phyloP scores from a whole-genome alignment of 192 early-diverging fungal genomes.

The Coemansia sp. region DNA sequence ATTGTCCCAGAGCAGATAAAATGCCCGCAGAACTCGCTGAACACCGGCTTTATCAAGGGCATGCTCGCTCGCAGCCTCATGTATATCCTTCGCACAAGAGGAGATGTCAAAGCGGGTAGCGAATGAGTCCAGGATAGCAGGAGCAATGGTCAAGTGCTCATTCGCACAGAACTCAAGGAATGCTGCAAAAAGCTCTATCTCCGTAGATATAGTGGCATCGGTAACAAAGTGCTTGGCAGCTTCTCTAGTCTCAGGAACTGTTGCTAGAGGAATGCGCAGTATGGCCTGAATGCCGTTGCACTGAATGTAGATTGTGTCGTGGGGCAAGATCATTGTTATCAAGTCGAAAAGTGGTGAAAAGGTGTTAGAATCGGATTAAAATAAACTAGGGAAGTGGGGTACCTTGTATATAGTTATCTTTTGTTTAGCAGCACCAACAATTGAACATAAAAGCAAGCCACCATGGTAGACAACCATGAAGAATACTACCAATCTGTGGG shows the following conservation, averaged over 20 bases:
- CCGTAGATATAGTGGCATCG: background rate
- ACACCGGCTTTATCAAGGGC: constrained; percentile 3
- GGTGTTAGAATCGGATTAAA: too few species aligned
- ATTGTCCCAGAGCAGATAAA: constrained; percentile 16
- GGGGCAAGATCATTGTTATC: too few species aligned
- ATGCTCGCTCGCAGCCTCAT: constrained; percentile 11
- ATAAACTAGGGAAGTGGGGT: too few species aligned
- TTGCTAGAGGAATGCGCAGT: background rate
- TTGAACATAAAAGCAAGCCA: too few species aligned
- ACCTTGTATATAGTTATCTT: too few species aligned
- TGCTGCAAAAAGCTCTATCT: constrained; percentile 22
- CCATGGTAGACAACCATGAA: too few species aligned
- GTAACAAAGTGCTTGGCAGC: background rate
- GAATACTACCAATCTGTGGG: too few species aligned
- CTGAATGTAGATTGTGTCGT: background rate
- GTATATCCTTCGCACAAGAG: constrained; percentile 10
- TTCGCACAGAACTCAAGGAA: constrained; percentile 19
- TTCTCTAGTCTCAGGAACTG: background rate
- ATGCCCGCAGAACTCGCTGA: constrained; percentile 20
- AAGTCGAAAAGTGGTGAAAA: too few species aligned
- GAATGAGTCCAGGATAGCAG: constrained; percentile 15
- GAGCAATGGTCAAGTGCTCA: background rate
- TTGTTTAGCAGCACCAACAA: too few species aligned
- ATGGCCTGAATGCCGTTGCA: background rate
- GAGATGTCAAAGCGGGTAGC: constrained; percentile 7